phyloP scores from a whole-genome alignment of 2,329 filamentous ascomycete species.

The Cladophialophora yegresii region DNA sequence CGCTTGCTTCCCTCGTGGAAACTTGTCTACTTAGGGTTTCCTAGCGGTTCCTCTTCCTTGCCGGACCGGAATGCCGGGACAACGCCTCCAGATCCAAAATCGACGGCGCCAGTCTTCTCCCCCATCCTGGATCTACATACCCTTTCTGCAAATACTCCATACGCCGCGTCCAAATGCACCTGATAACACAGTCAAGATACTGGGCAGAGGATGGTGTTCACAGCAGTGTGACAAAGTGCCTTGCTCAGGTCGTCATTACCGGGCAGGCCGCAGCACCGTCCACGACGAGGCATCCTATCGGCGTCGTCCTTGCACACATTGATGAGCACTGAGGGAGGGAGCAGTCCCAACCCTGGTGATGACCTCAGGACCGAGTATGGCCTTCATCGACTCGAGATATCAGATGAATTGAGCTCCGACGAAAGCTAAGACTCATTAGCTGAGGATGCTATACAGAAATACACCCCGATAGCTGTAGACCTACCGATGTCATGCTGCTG shows the following conservation, averaged over 20 bases:
- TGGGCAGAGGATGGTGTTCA: too few species aligned
- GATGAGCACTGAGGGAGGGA: not conserved
- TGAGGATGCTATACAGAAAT: not conserved
- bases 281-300: not conserved
- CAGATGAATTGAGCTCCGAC: slow-evolving; percentile 3
- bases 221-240: not conserved
- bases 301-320: not conserved
- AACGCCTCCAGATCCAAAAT: not conserved
- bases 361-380: not conserved
- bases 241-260: not conserved
- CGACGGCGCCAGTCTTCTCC: not conserved
- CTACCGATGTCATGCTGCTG: not conserved
- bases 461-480: not conserved
- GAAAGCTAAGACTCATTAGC: not conserved
- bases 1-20: not conserved
- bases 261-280: not conserved
- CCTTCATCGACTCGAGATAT: not conserved
- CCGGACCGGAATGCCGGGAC: not conserved
- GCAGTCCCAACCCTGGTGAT: too few species aligned
- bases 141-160: not conserved
- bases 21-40: not conserved
- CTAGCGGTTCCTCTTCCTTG: not conserved
- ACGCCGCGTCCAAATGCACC: not conserved
- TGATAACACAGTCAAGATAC: not conserved
- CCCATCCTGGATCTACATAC: not conserved